Percentiles rank a stretch among this genome's conserved stretches.
These are phyloP conservation scores for Tolypocladium amazonense DNA, from an alignment of 2,329 filamentous ascomycete species.

Conservation along the genomic window DNA sequence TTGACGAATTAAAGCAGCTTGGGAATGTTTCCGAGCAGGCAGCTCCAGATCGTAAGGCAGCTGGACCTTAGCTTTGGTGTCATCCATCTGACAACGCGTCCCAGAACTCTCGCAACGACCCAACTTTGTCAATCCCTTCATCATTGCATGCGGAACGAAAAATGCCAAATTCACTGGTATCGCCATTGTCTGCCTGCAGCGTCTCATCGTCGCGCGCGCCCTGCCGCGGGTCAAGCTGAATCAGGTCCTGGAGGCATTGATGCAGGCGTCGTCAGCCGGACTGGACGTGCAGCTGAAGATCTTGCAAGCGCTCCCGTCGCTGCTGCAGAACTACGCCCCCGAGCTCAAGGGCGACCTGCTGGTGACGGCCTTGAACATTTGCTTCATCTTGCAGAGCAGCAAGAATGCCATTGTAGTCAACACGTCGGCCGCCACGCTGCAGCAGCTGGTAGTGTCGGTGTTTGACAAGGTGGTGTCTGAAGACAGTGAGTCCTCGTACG, in stretches of 20 bases:
- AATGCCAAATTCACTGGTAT: slow-evolving; percentile 86
- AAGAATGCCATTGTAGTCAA: slow-evolving; percentile 93
- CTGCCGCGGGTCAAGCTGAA: slow-evolving; percentile 69
- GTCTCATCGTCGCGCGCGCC: slow-evolving; percentile 72
- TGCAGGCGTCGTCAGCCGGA: slow-evolving; percentile 69
- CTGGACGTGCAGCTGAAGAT: slow-evolving; percentile 95
- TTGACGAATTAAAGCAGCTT: slow-evolving; percentile 68
- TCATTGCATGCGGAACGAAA: slow-evolving; percentile 82
- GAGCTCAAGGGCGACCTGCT: slow-evolving; percentile 75
- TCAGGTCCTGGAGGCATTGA: slow-evolving; percentile 80
- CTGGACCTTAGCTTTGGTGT: background rate
- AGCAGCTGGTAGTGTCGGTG: slow-evolving; percentile 83
- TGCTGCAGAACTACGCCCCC: slow-evolving; percentile 80
- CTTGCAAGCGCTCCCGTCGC: slow-evolving; percentile 76
- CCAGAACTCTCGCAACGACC: slow-evolving; percentile 72
- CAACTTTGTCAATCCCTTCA: slow-evolving; percentile 84
- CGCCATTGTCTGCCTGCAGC: slow-evolving; percentile 79
- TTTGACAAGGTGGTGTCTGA: slow-evolving; percentile 85
- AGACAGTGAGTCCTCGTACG: slow-evolving; percentile 49
- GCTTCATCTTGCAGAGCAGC: slow-evolving; percentile 79
- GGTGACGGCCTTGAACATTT: slow-evolving; percentile 76
- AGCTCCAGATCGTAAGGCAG: slow-evolving; percentile 23
- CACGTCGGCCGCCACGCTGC: slow-evolving; percentile 90
- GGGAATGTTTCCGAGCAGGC: slow-evolving; percentile 24
- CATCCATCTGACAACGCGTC: background rate